Base-by-base conservation (phyloP, 495 filamentous ascomycete genomes). In the Hypoxylon lenormandii region DNA sequence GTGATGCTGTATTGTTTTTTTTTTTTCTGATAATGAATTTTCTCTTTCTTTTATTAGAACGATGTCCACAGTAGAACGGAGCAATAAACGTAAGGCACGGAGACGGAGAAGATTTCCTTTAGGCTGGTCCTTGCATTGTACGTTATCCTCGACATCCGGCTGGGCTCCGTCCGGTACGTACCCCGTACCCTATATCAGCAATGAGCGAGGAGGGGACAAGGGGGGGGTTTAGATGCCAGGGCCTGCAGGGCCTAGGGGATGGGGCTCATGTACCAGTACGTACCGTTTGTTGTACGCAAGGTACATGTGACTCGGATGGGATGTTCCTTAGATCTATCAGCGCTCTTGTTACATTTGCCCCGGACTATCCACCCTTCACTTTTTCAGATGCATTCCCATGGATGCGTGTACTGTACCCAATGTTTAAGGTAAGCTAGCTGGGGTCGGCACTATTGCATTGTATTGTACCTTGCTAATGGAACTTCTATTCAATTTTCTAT, bases 341-440 rank as follows among this genome's bases (percentile, higher is more conserved):
- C 48, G 51, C 36, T 33, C 30, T 60, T 63, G 69, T 69, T 72
- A 64, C 69, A 72, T 72, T 56, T 72, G 69, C 69, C 69, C 69
- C 69, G 64, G 69, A 72, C 69, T 72, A 68, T 52, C 64, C 64
- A 72, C 57, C 60, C 54, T 55, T 66, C 33, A 53, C 58, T 59
- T 70, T 49, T 5, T n/a, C 45, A 19, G 46, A 48, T 33, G 30
- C 30, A 33, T 33, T 7, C 30, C 30, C 30, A 8, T 33, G 30
- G 3, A 33, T 33, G 30, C 6, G 30, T 33, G 30, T 33, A 33
- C 30, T 33, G 53, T 72, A 67, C 63, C 64, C 58, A 55, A 55
- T 59, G 52, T 69, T 68, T 54, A 64, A 60, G 49, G 53, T 60
- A 68, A 60, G 48, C 56, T 60, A 68, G 36, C 64, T 68, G 18